Base-by-base conservation (phyloP, 495 filamentous ascomycete genomes). In the Chaetomium fimeti region DNA sequence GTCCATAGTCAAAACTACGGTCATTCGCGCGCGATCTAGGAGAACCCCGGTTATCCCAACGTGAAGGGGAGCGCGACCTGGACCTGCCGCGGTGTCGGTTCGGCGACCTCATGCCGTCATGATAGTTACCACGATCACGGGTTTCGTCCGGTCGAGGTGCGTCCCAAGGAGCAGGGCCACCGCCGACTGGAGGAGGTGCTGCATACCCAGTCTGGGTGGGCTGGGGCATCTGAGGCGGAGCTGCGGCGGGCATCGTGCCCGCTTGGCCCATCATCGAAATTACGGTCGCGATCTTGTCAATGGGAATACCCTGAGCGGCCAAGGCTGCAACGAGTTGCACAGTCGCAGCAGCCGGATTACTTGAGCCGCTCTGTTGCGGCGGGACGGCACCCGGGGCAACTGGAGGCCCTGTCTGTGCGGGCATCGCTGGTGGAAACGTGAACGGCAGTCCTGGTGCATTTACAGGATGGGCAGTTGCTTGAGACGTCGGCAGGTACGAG, bases 81-180 rank as follows among this genome's bases (percentile, higher is more conserved):
- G 91, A 94, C 24, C 90, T 87, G 58, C 87, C 85, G 49, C 89
- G 87, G 71, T 86, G 87, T 61, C 84, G 81, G 64, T 77, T 79
- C 52, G 83, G 81, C 24, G 82, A 84, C 76, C 80, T 82, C 71
- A 75, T 77, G 71, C 64, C 45, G 56, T 83, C 80, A 61, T 77
- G 77, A 60, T 78, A 79, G 66, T 84, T 83, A 65, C 82, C 85
- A 62, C 76, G 81, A 69, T 91, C 88, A 83, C 86, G 89, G 79
- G 84, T 78, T 59, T 81, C 82, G 48, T 81, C 75, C 52, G 71
- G 66, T 59, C 72, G 71, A 38, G 68, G 74, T 58, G 70, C 61
- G 20, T 77, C 77, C 71, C 78, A 79, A 32, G 72, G 74, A 11
- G 66, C 71, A 63, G 77, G 67, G 54, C 72, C 76, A 42, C 71